Evolutionary conservation across 176 grass and related monocot species (phyloP).

Genomic region (Dactylis glomerata): DNA sequence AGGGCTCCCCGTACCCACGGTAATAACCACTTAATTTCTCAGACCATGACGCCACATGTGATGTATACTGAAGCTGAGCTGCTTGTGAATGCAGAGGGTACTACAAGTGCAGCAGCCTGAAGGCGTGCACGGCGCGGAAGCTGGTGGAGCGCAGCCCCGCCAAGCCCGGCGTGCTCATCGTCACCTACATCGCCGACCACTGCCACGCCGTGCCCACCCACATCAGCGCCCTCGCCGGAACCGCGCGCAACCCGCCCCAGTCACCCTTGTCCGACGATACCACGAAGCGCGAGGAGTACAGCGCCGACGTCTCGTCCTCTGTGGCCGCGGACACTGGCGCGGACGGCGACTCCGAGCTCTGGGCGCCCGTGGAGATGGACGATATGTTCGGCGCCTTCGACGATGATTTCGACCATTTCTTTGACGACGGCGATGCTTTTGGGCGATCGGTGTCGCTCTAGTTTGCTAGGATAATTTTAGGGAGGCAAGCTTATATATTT

Average conservation of each 20-base stretch:
- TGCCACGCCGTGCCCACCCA: conserved; percentile 70
- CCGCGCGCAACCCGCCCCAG: conserved; percentile 16
- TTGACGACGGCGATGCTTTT: not conserved
- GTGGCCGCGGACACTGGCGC: not conserved
- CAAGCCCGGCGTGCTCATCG: conserved; percentile 60
- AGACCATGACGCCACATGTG: not conserved
- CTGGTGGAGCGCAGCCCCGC: conserved; percentile 71
- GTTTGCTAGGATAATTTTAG: not conserved
- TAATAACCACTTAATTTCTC: not conserved
- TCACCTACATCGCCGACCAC: conserved; percentile 91
- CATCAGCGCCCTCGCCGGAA: conserved; percentile 64
- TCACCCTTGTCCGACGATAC: not conserved
- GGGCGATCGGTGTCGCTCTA: conserved; percentile 31
- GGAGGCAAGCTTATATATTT: not conserved
- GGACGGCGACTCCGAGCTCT: conserved; percentile 16
- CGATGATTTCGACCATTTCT: conserved; percentile 12
- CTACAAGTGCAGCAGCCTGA: conserved; percentile 92
- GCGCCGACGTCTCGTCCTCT: conserved; percentile 13
- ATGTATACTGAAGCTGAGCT: not conserved
- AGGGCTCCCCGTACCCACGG: conserved; percentile 87
- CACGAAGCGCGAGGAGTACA: not conserved
- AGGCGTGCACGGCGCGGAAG: conserved; percentile 73
- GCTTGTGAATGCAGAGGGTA: conserved; percentile 48
- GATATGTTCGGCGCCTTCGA: conserved; percentile 8
- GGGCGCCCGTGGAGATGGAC: conserved; percentile 20